Base-by-base conservation (phyloP, 1,139 yeast species). In the Kurtzmaniella natalensis region DNA sequence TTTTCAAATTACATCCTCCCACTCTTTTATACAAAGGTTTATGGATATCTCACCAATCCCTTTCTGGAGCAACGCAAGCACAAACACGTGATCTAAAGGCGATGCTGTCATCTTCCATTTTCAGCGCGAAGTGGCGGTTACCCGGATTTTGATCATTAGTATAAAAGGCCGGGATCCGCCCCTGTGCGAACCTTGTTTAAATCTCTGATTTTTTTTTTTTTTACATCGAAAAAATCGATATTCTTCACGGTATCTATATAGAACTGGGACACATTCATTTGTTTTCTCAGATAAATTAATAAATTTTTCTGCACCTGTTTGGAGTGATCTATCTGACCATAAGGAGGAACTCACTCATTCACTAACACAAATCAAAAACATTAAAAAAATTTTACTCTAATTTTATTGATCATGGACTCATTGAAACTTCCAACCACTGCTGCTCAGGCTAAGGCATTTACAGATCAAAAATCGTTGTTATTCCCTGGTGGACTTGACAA, bases 381-480 rank as follows among this genome's bases (percentile, higher is more conserved):
- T n/a, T n/a, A 26, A 26, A 20, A 17, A 18, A 26, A 17, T n/a
- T 7, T 7, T 5, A 26, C 15, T 26, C 18, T 26, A n/a, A 26
- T 21, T 10, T 21, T 10, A 30, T 18, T 32, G 35, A 46, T 22
- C 26, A 81, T 81, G 89, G 88, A 82, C 53, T 78, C 89, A 25
- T 70, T 81, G 43, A 78, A 81, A 45, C 72, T 81, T 46, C 92
- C 92, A 38, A 79, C 84, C 18, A 81, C 85, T 21, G 87, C 92
- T n/a, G 86, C 85, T 11, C 78, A 78, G 53, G 92, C 92, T 9
- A 78, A 77, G 54, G 83, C 79, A 28, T 83, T 82, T 55, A 78
- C 84, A 36, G 81, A 83, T 17, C 77, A 79, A 31, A 74, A 78
- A 33, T 78, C 86, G 18, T 65, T 81, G 37, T 67, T 82, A 13